Evolutionary conservation across 139 green algal species (phyloP).

Genomic region (Microglena sp.): DNA sequence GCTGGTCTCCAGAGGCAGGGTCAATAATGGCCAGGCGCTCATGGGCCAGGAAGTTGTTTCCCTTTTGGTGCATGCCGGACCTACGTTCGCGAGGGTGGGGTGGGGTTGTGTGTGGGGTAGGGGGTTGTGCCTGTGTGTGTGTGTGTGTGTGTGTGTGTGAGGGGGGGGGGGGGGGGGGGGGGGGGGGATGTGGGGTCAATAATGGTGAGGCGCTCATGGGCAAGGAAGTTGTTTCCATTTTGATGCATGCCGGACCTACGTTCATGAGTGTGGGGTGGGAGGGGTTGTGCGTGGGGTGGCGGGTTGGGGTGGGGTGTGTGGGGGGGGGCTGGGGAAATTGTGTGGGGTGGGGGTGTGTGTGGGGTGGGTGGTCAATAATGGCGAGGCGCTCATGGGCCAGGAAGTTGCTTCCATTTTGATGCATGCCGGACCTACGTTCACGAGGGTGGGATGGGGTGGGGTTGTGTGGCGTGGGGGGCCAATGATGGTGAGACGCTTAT

Average conservation of each 20-base stretch:
- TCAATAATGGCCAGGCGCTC: constrained; percentile 79
- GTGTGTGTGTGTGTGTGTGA: too few species aligned
- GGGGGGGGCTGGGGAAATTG: too few species aligned
- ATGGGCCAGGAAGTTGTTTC: constrained; percentile 68
- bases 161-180: too few species aligned
- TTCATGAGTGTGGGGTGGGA: too few species aligned
- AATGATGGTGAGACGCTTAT: constrained; percentile 78
- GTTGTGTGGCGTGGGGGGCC: too few species aligned
- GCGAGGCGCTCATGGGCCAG: constrained; percentile 74
- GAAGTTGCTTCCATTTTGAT: constrained; percentile 54
- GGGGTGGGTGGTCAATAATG: constrained; percentile 77
- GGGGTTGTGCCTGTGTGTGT: too few species aligned
- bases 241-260: constrained; percentile 53
- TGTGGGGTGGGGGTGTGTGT: too few species aligned
- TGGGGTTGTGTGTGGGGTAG: too few species aligned
- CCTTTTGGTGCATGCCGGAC: constrained; percentile 44
- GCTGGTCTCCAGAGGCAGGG: constrained; percentile 52
- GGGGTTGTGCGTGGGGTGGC: too few species aligned
- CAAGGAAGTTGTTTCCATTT: constrained; percentile 57
- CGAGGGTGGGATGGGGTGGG: too few species aligned
- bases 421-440: constrained; percentile 51
- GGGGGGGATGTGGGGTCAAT: constrained; percentile 56
- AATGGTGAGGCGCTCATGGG: constrained; percentile 77
- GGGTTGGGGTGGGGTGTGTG: too few species aligned
- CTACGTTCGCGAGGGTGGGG: too few species aligned